These are phyloP conservation scores for Podaxis sp. DNA, from an alignment of 768 basidiomycete species.

Conservation along the genomic window DNA sequence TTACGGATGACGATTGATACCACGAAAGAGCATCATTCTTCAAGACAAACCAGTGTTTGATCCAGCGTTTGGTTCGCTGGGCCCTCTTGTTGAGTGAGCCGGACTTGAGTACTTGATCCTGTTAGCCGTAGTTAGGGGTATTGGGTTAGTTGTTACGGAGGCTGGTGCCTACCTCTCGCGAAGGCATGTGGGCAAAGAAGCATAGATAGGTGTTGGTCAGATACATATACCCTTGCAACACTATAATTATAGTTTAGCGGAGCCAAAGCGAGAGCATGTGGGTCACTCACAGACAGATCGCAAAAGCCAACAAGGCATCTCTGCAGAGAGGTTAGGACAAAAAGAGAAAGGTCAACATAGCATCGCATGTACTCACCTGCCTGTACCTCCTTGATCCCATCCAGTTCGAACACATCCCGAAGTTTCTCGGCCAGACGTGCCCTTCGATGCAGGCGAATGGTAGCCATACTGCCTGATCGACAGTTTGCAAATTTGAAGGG, in stretches of 20 bases:
- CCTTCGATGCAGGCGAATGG: constrained; percentile 65
- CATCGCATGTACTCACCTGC: constrained; percentile 48
- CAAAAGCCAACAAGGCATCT: constrained; percentile 93
- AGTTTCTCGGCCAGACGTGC: constrained; percentile 82
- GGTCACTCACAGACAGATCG: constrained; percentile 76
- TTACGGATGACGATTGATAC: constrained; percentile 91
- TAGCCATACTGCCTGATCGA: constrained; percentile 64
- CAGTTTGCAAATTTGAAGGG: constrained; percentile 26
- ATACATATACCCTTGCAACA: constrained; percentile 97
- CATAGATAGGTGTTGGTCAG: constrained; percentile 90
- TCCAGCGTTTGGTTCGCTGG: constrained; percentile 85
- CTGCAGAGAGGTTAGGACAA: constrained; percentile 29
- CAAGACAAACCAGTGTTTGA: constrained; percentile 94
- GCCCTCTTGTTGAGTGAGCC: constrained; percentile 87
- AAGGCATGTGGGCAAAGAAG: constrained; percentile 95
- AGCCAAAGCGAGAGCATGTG: neutral
- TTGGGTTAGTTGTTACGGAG: neutral
- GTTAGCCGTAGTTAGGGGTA: constrained; percentile 11
- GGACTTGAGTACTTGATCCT: constrained; percentile 93
- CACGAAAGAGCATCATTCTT: constrained; percentile 96
- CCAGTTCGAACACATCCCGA: constrained; percentile 80
- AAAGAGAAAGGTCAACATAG: neutral
- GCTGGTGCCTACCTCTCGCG: constrained; percentile 61
- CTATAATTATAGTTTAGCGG: constrained; percentile 30
- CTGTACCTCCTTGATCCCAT: constrained; percentile 78